Evolutionary conservation across 352 stramenopile species (phyloP).

Genomic region (Globisporangium middletonii): DNA sequence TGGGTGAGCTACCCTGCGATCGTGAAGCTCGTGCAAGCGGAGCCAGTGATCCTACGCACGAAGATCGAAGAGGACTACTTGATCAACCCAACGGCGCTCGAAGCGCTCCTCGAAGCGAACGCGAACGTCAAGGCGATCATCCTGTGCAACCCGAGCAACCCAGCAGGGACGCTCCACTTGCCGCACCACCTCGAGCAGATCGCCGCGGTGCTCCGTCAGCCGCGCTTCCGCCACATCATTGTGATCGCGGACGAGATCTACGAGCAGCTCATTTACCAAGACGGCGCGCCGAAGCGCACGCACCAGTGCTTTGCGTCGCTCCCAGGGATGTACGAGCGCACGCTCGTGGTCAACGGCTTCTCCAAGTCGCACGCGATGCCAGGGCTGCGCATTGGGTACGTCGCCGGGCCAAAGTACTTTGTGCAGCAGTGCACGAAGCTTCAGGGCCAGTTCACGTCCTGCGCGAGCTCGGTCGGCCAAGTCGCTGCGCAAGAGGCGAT

Average conservation of each 20-base stretch:
- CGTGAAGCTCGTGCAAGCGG: slow-evolving; percentile 86
- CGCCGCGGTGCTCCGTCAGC: slow-evolving; percentile 48
- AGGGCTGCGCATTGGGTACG: slow-evolving; percentile 92
- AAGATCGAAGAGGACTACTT: slow-evolving; percentile 88
- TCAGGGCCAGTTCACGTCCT: slow-evolving; percentile 95
- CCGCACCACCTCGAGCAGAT: slow-evolving; percentile 47
- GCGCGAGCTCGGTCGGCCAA: slow-evolving; percentile 90
- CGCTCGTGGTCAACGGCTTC: slow-evolving; percentile 95
- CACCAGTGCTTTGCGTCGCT: slow-evolving; percentile 72
- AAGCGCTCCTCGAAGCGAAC: slow-evolving; percentile 60
- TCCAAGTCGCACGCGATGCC: slow-evolving; percentile 97
- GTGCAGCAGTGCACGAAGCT: slow-evolving; percentile 88
- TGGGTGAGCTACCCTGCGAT: slow-evolving; percentile 98
- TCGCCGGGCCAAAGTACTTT: slow-evolving; percentile 77
- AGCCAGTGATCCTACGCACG: slow-evolving; percentile 91
- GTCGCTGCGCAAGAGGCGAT: slow-evolving; percentile 88
- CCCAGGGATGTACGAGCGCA: slow-evolving; percentile 87
- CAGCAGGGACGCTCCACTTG: slow-evolving; percentile 82
- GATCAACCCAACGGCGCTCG: slow-evolving; percentile 80
- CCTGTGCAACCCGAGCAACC: slow-evolving; percentile 96
- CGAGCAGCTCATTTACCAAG: slow-evolving; percentile 92
- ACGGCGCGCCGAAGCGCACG: slow-evolving; percentile 37
- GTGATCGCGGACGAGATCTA: slow-evolving; percentile 96
- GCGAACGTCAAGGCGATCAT: slow-evolving; percentile 88
- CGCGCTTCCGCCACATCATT: slow-evolving; percentile 68